phyloP scores from a whole-genome alignment of 805 yeast species.

The Saturnispora besseyi region DNA sequence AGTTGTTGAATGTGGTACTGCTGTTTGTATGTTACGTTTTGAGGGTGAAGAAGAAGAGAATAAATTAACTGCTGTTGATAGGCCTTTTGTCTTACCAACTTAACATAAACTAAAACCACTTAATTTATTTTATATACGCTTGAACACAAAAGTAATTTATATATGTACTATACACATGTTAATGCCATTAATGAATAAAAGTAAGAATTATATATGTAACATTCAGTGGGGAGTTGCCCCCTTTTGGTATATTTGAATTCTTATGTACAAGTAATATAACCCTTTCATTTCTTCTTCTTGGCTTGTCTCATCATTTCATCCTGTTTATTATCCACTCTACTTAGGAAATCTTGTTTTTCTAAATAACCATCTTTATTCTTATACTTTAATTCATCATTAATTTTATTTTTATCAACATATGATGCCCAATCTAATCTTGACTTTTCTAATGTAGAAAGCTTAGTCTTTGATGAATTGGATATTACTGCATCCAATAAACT shows the following conservation, averaged over 20 bases:
- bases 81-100: conserved; percentile 68
- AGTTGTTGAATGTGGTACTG: conserved; percentile 73
- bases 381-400: conserved; percentile 69
- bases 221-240: too few species aligned
- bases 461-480: conserved; percentile 58
- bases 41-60: conserved; percentile 97
- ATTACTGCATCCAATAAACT: conserved; percentile 72
- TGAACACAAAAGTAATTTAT: background rate
- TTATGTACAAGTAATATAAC: background rate
- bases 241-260: too few species aligned
- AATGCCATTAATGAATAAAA: too few species aligned
- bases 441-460: conserved; percentile 85
- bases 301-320: conserved; percentile 43
- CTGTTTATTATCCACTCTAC: conserved; percentile 55
- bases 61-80: conserved; percentile 87
- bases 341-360: conserved; percentile 84
- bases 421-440: conserved; percentile 92
- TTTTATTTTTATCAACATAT: conserved; percentile 79
- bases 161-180: background rate
- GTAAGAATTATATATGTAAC: too few species aligned
- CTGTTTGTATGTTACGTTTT: conserved; percentile 69
- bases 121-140: background rate
- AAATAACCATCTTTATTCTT: conserved; percentile 87
- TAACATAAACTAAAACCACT: background rate
- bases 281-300: conserved; percentile 10